Evolutionary conservation across 495 filamentous ascomycete species (phyloP).

Genomic region (Tuber magnatum): DNA sequence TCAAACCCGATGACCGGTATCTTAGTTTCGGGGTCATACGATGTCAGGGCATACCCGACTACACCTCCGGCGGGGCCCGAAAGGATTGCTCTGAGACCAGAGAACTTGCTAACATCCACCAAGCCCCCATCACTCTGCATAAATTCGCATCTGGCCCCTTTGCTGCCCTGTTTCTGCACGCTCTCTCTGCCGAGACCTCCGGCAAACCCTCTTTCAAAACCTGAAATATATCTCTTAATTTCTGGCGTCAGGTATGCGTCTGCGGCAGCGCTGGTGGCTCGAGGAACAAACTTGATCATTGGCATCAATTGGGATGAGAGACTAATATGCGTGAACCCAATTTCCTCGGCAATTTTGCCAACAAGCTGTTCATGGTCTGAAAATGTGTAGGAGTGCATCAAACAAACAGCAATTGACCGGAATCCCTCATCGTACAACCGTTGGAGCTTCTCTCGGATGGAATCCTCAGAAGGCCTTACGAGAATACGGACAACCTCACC

Average conservation of each 20-base stretch:
- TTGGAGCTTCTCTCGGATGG: conserved; percentile 52
- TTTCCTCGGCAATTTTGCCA: conserved; percentile 58
- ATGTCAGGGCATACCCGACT: conserved; percentile 90
- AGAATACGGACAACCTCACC: conserved; percentile 66
- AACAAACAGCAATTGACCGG: conserved; percentile 64
- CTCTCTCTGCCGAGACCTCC: conserved; percentile 63
- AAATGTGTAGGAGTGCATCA: conserved; percentile 78
- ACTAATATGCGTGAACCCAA: conserved; percentile 70
- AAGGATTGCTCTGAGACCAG: conserved; percentile 66
- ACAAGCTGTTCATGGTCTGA: conserved; percentile 66
- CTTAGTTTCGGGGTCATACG: conserved; percentile 76
- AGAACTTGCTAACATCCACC: conserved; percentile 68
- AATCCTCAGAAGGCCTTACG: conserved; percentile 50
- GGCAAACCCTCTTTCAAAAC: conserved; percentile 70
- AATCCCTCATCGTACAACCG: conserved; percentile 57
- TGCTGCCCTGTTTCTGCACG: conserved; percentile 54
- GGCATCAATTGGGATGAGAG: conserved; percentile 76
- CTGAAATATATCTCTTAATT: conserved; percentile 90
- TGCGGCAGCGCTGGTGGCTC: conserved; percentile 86
- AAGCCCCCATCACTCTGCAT: conserved; percentile 81
- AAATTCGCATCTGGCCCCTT: conserved; percentile 63
- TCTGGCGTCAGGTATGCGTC: conserved; percentile 95
- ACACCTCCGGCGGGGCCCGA: conserved; percentile 77
- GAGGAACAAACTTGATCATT: conserved; percentile 84
- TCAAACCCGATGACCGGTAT: conserved; percentile 94